Conservation (phyloP, 164 flowering plant genomes). For the Litsea cubeba region DNA sequence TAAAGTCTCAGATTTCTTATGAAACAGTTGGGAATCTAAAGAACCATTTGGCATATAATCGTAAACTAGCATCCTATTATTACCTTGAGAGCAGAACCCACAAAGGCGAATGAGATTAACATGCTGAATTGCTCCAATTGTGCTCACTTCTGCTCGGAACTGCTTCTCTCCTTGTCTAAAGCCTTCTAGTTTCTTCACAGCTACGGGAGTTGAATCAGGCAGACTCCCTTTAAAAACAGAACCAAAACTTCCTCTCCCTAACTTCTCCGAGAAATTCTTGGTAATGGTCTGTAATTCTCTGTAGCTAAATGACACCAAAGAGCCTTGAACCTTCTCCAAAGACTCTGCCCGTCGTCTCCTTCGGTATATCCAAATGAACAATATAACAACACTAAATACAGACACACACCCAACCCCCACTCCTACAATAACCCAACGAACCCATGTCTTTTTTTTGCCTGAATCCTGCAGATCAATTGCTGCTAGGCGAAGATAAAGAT, state of each 20-base stretch:
- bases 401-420: constrained; percentile 8
- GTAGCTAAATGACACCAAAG: constrained; percentile 31
- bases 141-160: constrained; percentile 52
- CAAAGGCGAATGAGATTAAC: constrained; percentile 45
- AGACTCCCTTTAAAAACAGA: constrained; percentile 42
- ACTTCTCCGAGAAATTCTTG: constrained; percentile 43
- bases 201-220: constrained; percentile 29
- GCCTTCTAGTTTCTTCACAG: constrained; percentile 45
- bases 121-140: constrained; percentile 58
- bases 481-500: neutral
- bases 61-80: constrained; percentile 40
- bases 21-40: constrained; percentile 30
- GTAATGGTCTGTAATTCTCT: constrained; percentile 38
- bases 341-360: constrained; percentile 3
- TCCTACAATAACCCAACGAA: constrained; percentile 16
- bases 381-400: constrained; percentile 8
- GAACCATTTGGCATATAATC: constrained; percentile 54
- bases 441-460: constrained; percentile 1
- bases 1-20: neutral
- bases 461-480: neutral
- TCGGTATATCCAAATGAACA: constrained; percentile 5
- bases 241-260: constrained; percentile 53
- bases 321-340: constrained; percentile 25
- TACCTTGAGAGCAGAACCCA: constrained; percentile 46
- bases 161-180: constrained; percentile 46